Conservation (phyloP, 2,329 filamentous ascomycete genomes). For the Xylariaceae sp. region DNA sequence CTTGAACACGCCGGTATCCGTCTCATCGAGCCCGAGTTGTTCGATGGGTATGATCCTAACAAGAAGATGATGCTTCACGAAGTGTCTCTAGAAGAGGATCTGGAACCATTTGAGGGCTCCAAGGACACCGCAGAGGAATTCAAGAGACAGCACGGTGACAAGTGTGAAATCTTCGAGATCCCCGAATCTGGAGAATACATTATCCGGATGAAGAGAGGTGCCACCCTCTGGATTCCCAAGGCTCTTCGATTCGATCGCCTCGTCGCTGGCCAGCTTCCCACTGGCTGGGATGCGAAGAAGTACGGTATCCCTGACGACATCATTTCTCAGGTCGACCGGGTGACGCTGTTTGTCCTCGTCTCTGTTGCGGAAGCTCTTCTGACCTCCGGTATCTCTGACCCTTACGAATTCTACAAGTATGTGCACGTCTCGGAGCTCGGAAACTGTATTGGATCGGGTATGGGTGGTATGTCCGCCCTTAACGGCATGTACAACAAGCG, state of each 20-base stretch:
- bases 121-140: slow-evolving; percentile 98
- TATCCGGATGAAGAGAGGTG: slow-evolving; percentile 91
- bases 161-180: slow-evolving; percentile 96
- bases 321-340: slow-evolving; percentile 93
- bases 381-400: slow-evolving; percentile 92
- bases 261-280: slow-evolving; percentile 93
- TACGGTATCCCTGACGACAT: slow-evolving; percentile 98
- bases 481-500: slow-evolving; percentile 98
- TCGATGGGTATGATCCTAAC: slow-evolving; percentile 94
- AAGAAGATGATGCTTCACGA: slow-evolving; percentile 98
- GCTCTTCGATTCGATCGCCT: slow-evolving; percentile 94
- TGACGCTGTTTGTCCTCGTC: slow-evolving; percentile 91
- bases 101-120: slow-evolving; percentile 94
- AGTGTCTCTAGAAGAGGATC: slow-evolving; percentile 93
- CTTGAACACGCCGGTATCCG: slow-evolving; percentile 96
- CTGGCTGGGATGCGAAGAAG: slow-evolving; percentile 92
- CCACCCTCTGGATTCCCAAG: slow-evolving; percentile 92
- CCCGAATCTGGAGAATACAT: slow-evolving; percentile 90
- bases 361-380: slow-evolving; percentile 89
- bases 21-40: slow-evolving; percentile 94
- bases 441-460: slow-evolving; percentile 97
- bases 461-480: slow-evolving; percentile 88
- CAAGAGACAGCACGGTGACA: slow-evolving; percentile 93
- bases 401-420: slow-evolving; percentile 99
- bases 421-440: slow-evolving; percentile 96